phyloP scores from a whole-genome alignment of 2,329 filamentous ascomycete genomes.

The Pyrenophora tritici-repentis region DNA sequence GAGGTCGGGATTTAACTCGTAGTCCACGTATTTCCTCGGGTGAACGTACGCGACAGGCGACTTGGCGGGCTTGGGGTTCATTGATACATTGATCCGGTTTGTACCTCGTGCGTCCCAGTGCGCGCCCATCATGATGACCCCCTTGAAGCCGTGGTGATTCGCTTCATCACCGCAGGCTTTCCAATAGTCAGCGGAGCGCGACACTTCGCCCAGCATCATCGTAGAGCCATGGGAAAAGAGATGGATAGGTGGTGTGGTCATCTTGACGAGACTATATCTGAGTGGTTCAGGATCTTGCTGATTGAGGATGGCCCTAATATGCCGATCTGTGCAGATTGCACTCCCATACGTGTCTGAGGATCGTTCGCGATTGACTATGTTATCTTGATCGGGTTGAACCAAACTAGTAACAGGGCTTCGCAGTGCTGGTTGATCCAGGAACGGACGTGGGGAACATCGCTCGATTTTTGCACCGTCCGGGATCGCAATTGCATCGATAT shows the following conservation, averaged over 20 bases:
- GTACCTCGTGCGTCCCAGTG: slow-evolving; percentile 67
- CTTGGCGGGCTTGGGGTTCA: slow-evolving; percentile 64
- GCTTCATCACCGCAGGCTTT: slow-evolving; percentile 68
- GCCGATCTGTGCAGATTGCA: no score
- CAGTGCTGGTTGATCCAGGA: no score
- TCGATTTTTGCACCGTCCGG: no score
- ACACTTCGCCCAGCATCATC: slow-evolving; percentile 72
- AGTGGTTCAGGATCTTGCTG: no score
- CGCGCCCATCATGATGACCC: slow-evolving; percentile 70
- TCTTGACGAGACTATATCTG: no score
- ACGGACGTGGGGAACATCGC: no score
- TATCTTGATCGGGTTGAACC: no score
- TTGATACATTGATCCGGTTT: slow-evolving; percentile 62
- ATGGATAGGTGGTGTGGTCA: slow-evolving; percentile 60
- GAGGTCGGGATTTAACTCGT: slow-evolving; percentile 66
- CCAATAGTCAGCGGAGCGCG: slow-evolving; percentile 67
- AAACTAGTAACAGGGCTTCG: no score
- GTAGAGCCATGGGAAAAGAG: slow-evolving; percentile 74
- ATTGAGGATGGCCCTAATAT: no score
- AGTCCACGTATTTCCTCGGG: slow-evolving; percentile 67
- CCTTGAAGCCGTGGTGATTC: slow-evolving; percentile 63
- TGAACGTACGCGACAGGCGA: slow-evolving; percentile 70
- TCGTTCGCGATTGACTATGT: no score
- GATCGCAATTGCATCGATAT: no score
- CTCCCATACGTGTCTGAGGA: no score